Percentiles rank a stretch among this genome's conserved stretches.
phyloP scores from a whole-genome alignment of 345 rosid genomes.

The Ceriops tagal region DNA sequence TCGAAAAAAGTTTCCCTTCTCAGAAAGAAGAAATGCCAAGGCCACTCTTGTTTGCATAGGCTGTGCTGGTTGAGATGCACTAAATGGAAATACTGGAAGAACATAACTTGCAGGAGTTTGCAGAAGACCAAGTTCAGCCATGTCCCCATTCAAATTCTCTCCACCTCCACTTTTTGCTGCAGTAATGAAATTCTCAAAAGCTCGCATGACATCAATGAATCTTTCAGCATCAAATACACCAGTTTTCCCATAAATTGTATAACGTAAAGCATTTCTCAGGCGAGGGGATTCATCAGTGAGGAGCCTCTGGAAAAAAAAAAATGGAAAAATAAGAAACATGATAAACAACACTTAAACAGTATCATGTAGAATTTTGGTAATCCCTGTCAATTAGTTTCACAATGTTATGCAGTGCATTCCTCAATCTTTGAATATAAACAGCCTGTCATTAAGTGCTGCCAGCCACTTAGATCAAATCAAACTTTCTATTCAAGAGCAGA shows the following conservation, averaged over 20 bases:
- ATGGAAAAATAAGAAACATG: slow-evolving; percentile 7
- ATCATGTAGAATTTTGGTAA: too few relatives aligned
- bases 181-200: slow-evolving; percentile 85
- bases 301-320: slow-evolving; percentile 58
- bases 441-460: too few relatives aligned
- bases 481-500: too few relatives aligned
- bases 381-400: too few relatives aligned
- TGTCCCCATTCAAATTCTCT: slow-evolving; percentile 71
- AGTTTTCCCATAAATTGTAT: slow-evolving; percentile 87
- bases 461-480: too few relatives aligned
- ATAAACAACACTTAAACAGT: too few relatives aligned
- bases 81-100: slow-evolving; percentile 38
- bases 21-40: slow-evolving; percentile 76
- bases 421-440: too few relatives aligned
- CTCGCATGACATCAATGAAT: slow-evolving; percentile 98
- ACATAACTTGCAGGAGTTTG: slow-evolving; percentile 36
- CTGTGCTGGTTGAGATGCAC: slow-evolving; percentile 42
- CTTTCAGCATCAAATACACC: slow-evolving; percentile 97
- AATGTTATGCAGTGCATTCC: too few relatives aligned
- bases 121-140: slow-evolving; percentile 86
- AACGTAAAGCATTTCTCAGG: slow-evolving; percentile 73
- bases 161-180: slow-evolving; percentile 99
- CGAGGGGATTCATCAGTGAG: slow-evolving; percentile 90
- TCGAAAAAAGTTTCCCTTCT: slow-evolving; percentile 80
- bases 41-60: slow-evolving; percentile 89